Evolutionary conservation across 495 filamentous ascomycete genomes (phyloP).

Genomic region (Paragyromitra xinjiangensis): DNA sequence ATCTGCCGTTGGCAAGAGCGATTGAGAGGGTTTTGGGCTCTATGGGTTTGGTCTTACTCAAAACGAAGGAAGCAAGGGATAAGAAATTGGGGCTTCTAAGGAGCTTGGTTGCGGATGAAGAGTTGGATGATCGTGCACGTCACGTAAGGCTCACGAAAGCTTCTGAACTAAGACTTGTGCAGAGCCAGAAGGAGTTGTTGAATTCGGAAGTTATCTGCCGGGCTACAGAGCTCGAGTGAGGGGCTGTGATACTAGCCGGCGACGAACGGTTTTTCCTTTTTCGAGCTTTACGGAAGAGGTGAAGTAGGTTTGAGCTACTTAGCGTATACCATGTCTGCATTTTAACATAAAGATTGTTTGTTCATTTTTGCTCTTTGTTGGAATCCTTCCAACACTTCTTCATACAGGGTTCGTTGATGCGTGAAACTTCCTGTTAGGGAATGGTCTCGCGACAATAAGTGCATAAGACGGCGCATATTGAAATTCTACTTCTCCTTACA

Average conservation of each 20-base stretch:
- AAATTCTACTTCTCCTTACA: slow-evolving; percentile 19
- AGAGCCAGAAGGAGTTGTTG: slow-evolving; percentile 52
- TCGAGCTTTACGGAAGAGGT: background rate
- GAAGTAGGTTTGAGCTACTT: slow-evolving; percentile 7
- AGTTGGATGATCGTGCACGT: slow-evolving; percentile 58
- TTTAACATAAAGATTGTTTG: slow-evolving; percentile 4
- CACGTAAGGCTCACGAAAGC: slow-evolving; percentile 58
- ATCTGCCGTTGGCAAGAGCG: slow-evolving; percentile 82
- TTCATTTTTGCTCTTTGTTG: slow-evolving; percentile 11
- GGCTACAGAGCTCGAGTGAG: slow-evolving; percentile 41
- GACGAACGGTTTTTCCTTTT: background rate
- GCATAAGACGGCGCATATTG: slow-evolving; percentile 11
- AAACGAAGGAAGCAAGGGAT: slow-evolving; percentile 76
- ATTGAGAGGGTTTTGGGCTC: slow-evolving; percentile 88
- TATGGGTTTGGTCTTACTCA: slow-evolving; percentile 85
- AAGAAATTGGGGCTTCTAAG: slow-evolving; percentile 61
- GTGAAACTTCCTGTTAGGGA: slow-evolving; percentile 40
- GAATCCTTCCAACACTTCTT: slow-evolving; percentile 1
- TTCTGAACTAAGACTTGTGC: slow-evolving; percentile 54
- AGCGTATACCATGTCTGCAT: slow-evolving; percentile 16
- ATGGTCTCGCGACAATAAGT: slow-evolving; percentile 12
- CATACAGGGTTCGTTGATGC: slow-evolving; percentile 6
- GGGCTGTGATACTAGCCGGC: slow-evolving; percentile 6
- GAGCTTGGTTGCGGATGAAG: slow-evolving; percentile 47
- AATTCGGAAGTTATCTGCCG: slow-evolving; percentile 20